phyloP scores from a whole-genome alignment of 2,329 filamentous ascomycete species.

The Epichloe baconii region DNA sequence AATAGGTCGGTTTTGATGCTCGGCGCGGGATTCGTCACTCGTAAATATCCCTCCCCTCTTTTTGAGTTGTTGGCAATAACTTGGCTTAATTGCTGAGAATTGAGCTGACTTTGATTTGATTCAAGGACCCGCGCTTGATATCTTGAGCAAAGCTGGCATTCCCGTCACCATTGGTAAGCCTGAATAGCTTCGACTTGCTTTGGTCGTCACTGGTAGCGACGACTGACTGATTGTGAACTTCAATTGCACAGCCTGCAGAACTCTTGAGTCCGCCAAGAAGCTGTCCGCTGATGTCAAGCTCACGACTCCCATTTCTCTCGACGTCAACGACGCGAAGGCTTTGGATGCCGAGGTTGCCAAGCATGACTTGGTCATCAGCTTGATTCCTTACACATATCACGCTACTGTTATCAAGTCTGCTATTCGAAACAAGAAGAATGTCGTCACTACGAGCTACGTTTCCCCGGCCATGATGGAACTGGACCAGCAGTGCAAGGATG shows the following conservation, averaged over 20 bases:
- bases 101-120: neutral
- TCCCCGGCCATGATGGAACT: conserved; percentile 87
- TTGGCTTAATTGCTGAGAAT: neutral
- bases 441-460: conserved; percentile 90
- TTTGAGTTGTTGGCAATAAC: no score
- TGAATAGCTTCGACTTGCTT: neutral
- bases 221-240: no score
- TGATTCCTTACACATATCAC: conserved; percentile 91
- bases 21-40: conserved; percentile 44
- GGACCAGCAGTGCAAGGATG: conserved; percentile 68
- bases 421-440: conserved; percentile 87
- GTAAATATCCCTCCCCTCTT: neutral
- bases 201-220: neutral
- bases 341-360: conserved; percentile 72
- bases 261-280: conserved; percentile 61
- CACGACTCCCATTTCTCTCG: conserved; percentile 65
- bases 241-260: conserved; percentile 55
- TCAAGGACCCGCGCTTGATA: conserved; percentile 47
- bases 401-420: conserved; percentile 83
- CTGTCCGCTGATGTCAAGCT: conserved; percentile 61
- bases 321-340: conserved; percentile 63
- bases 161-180: conserved; percentile 48
- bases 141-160: conserved; percentile 47
- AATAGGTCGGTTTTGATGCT: conserved; percentile 25
- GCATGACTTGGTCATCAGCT: conserved; percentile 62